Evolutionary conservation across 1,284 basidiomycete genomes (phyloP).

Genomic region (Moesziomyces aphidis): DNA sequence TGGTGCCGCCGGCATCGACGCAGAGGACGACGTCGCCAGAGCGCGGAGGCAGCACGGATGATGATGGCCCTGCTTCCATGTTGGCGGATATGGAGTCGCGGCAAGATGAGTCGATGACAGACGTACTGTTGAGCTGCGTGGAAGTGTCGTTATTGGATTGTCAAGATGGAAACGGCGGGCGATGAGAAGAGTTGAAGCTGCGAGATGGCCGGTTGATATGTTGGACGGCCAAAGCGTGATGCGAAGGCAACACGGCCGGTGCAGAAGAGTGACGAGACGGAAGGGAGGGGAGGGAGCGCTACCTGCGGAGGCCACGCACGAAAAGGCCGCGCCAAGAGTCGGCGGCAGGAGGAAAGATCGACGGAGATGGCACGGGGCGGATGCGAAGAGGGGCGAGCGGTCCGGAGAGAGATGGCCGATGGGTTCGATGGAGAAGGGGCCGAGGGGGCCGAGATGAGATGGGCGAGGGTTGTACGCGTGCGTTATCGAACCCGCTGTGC

Average conservation of each 20-base stretch:
- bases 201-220: slow-evolving; percentile 15
- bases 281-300: neutral
- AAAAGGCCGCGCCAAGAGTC: neutral
- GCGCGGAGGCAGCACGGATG: slow-evolving; percentile 8
- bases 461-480: neutral
- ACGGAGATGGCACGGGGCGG: slow-evolving; percentile 5
- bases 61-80: slow-evolving; percentile 33
- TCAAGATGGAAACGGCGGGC: neutral
- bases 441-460: slow-evolving; percentile 22
- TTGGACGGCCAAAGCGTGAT: neutral
- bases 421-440: slow-evolving; percentile 1
- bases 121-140: no score
- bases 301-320: neutral
- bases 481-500: neutral
- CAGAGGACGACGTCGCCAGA: slow-evolving; percentile 39
- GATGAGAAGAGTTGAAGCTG: neutral
- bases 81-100: neutral
- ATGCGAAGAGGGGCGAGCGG: neutral
- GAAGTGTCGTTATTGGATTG: neutral
- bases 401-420: slow-evolving; percentile 16
- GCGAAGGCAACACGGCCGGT: neutral
- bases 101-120: neutral
- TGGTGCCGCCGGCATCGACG: slow-evolving; percentile 50
- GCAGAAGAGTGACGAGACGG: neutral
- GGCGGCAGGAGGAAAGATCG: slow-evolving; percentile 5